Percentiles rank a stretch among this genome's conserved stretches.
Evolutionary conservation across 495 filamentous ascomycete genomes (phyloP).

Genomic region (Neurospora discreta): DNA sequence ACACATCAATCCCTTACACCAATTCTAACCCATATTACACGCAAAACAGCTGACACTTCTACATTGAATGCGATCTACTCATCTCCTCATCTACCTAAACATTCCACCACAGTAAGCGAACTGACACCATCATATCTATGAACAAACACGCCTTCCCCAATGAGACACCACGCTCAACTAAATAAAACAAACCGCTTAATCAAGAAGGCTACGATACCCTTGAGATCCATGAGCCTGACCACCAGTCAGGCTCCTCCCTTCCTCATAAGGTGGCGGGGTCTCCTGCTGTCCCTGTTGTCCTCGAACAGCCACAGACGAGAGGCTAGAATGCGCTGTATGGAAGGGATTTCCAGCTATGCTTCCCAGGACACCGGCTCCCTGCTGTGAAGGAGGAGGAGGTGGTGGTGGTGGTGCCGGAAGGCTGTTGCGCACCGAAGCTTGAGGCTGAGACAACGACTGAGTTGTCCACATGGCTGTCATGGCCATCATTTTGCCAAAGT

Average conservation of each 20-base stretch:
- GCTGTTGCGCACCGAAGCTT: neutral
- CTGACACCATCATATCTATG: neutral
- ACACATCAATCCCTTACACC: neutral
- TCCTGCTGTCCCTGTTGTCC: constrained; percentile 1
- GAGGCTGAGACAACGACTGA: neutral
- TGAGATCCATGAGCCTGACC: neutral
- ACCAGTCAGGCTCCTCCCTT: neutral
- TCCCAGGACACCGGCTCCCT: neutral
- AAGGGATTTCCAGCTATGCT: neutral
- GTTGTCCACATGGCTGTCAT: constrained; percentile 18
- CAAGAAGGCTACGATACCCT: constrained; percentile 11
- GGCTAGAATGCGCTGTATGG: neutral
- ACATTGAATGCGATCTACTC: neutral
- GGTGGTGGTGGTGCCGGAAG: neutral
- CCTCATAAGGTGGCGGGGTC: neutral
- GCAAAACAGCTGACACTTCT: neutral
- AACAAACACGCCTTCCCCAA: neutral
- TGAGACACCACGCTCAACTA: neutral
- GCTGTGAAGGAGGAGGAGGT: neutral
- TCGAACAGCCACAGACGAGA: neutral
- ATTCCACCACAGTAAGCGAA: neutral
- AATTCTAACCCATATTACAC: neutral
- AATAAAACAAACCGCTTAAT: neutral
- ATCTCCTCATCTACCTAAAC: neutral
- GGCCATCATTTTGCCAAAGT: constrained; percentile 37